Base-by-base conservation (phyloP, 2,329 filamentous ascomycete genomes). In the Xylaria sp. region DNA sequence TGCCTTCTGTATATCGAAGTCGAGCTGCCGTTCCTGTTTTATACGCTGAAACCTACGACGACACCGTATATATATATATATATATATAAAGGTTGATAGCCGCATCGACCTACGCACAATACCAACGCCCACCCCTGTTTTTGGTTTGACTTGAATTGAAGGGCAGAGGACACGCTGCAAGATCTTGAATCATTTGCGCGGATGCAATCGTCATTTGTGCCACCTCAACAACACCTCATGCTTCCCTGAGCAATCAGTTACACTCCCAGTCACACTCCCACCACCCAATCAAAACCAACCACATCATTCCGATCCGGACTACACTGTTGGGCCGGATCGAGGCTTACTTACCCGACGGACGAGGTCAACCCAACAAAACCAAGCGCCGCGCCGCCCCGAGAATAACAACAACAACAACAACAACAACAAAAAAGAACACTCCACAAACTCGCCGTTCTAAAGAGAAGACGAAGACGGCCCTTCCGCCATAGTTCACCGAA, bases 1-100 rank as follows among this genome's bases (percentile, higher is more conserved):
- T 6, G 87, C 88, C 71, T 86, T 88, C 79, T 99, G 96, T 88
- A 97, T 89, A 72, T 98, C 94, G 77, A 99, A 99, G 79, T 99
- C 96, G 60, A 94, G 88, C 80, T 97, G 93, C 68, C 96, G 91
- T 80, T 99, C 96, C 73, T 89, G 88, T 83, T 98, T 98, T 73
- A 98, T 80, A 54, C 92, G 90, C 79, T 97, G 94, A 66, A 54
- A 47, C 61, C 73, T 66, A 68, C 25, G 23, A 23, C 29, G 18
- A 21, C 9, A 29, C 13, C 13, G 37, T n/a, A 3, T n/a, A 9
- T n/a, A n/a, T n/a, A n/a, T n/a, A n/a, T 13, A 13, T 12, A 25
- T 48, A 5, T 1, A 48, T n/a, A 48, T 2, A 13, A 4, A 25
- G 2, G n/a, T 23, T 16, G 21, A 50, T n/a, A n/a, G 13, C 44